Conservation (phyloP, 2,329 filamentous ascomycete genomes). For the Apiospora marii region DNA sequence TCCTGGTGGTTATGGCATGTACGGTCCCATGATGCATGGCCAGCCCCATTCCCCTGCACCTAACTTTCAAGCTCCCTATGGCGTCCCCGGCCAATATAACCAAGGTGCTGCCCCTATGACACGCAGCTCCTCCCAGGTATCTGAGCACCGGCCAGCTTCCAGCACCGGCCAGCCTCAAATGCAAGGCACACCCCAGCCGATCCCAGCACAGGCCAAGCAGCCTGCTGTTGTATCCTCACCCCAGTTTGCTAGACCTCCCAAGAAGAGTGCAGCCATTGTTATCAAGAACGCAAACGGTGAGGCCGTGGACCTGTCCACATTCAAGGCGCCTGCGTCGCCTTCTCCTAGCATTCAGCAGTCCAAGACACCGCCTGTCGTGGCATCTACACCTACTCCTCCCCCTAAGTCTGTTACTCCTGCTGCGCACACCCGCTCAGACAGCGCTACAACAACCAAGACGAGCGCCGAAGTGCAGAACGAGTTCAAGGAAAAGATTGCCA, state of each 20-base stretch:
- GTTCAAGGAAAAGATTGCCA: slow-evolving; percentile 79
- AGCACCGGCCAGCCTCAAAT: slow-evolving; percentile 71
- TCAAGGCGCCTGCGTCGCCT: slow-evolving; percentile 66
- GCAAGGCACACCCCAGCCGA: slow-evolving; percentile 67
- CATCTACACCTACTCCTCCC: slow-evolving; percentile 80
- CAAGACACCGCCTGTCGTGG: slow-evolving; percentile 74
- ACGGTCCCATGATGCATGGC: slow-evolving; percentile 36
- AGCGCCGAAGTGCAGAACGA: slow-evolving; percentile 84
- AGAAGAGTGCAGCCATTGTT: slow-evolving; percentile 77
- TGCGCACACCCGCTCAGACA: slow-evolving; percentile 74
- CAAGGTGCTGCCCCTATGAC: slow-evolving; percentile 75
- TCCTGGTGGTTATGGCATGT: slow-evolving; percentile 43
- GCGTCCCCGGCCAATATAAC: slow-evolving; percentile 48
- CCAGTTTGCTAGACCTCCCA: slow-evolving; percentile 57
- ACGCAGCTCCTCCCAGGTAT: slow-evolving; percentile 81
- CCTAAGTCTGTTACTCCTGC: slow-evolving; percentile 73
- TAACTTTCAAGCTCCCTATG: slow-evolving; percentile 56
- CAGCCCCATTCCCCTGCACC: slow-evolving; percentile 55
- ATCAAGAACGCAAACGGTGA: slow-evolving; percentile 88
- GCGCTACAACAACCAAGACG: slow-evolving; percentile 71
- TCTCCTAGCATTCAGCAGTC: slow-evolving; percentile 61
- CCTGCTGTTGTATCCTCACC: slow-evolving; percentile 52
- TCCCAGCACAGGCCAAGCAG: slow-evolving; percentile 63
- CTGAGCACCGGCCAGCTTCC: slow-evolving; percentile 64
- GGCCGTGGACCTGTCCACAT: slow-evolving; percentile 71